These are phyloP conservation scores for Porphyra umbilicalis DNA, from an alignment of 31 red algal species.

Conservation along the genomic window DNA sequence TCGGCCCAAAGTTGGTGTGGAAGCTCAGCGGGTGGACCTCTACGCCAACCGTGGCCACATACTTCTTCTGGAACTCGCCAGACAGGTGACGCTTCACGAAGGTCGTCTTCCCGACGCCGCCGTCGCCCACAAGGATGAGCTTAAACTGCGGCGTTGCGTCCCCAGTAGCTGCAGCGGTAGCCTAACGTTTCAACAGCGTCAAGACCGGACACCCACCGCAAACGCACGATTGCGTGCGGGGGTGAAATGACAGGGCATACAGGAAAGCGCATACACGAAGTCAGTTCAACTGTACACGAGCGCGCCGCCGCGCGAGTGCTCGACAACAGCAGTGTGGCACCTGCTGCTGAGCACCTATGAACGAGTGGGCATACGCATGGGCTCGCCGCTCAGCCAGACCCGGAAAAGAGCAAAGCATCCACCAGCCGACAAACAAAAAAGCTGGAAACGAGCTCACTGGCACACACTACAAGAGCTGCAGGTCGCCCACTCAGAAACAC, in stretches of 20 bases:
- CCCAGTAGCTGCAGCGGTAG: background rate
- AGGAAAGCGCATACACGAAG: background rate
- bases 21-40: conserved; percentile 99
- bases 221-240: too few relatives aligned
- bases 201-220: too few relatives aligned
- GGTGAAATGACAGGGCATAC: background rate
- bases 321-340: too few relatives aligned
- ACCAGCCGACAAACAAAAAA: background rate
- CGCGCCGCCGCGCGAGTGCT: background rate
- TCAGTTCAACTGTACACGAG: background rate
- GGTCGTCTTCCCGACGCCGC: conserved; percentile 98
- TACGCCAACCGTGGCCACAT: conserved; percentile 97
- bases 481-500: background rate
- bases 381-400: too few relatives aligned
- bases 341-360: too few relatives aligned
- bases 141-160: conserved; percentile 52
- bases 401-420: too few relatives aligned
- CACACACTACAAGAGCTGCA: background rate
- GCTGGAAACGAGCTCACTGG: background rate
- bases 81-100: conserved; percentile 99
- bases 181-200: too few relatives aligned
- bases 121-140: conserved; percentile 98
- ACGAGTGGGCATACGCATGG: too few relatives aligned
- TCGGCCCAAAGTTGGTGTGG: conserved; percentile 97
- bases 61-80: conserved; percentile 99